phyloP scores from a whole-genome alignment of 106 monocot genomes.

The Phalaenopsis equestris region DNA sequence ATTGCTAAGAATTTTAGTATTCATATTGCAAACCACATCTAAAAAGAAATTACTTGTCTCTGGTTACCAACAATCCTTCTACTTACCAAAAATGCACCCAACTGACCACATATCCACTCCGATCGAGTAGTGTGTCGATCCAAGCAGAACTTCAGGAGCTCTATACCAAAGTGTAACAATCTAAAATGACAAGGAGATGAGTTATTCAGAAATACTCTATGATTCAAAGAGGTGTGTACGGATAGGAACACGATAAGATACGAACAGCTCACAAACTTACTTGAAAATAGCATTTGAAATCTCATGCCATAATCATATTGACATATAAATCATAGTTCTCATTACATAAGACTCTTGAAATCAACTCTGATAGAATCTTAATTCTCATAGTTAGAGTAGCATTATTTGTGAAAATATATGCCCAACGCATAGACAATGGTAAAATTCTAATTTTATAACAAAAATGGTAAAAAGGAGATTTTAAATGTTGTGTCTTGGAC shows the following conservation, averaged over 20 bases:
- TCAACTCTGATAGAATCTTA: not conserved
- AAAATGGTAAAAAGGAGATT: not conserved
- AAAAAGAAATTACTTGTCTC: not conserved
- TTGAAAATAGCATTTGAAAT: too few species aligned
- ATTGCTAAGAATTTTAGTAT: not conserved
- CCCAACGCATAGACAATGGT: too few species aligned
- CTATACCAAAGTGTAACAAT: slow-evolving; percentile 99
- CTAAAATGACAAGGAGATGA: slow-evolving; percentile 17
- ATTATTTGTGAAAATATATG: too few species aligned
- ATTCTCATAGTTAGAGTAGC: too few species aligned
- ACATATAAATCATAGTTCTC: not conserved
- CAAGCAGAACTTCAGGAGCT: slow-evolving; percentile 93
- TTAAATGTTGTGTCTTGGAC: not conserved
- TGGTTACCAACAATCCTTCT: not conserved
- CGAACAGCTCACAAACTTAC: not conserved
- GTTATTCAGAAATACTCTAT: slow-evolving; percentile 3
- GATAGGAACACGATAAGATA: not conserved
- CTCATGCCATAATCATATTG: not conserved
- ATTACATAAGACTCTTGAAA: not conserved
- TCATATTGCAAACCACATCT: not conserved
- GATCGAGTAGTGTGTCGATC: slow-evolving; percentile 78
- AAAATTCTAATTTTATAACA: too few species aligned
- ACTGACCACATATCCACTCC: slow-evolving; percentile 99
- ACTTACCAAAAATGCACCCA: slow-evolving; percentile 99
- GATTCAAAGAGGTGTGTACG: not conserved